Conservation (phyloP, 1,139 yeast genomes). For the Magnusiomyces fungicola region DNA sequence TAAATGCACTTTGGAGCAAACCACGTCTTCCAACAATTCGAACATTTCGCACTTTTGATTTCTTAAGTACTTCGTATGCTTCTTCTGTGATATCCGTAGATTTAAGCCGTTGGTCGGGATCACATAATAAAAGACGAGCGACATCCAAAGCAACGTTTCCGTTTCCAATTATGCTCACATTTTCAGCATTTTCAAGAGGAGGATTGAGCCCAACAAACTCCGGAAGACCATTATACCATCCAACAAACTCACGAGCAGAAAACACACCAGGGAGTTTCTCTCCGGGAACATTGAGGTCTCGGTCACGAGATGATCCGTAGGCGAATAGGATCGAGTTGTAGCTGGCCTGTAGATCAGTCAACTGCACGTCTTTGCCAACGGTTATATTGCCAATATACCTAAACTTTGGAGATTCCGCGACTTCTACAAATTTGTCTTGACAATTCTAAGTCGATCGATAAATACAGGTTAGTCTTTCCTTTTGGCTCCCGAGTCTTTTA, state of each 20-base stretch:
- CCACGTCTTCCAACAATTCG: slow-evolving; percentile 83
- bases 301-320: slow-evolving; percentile 74
- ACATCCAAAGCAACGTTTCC: slow-evolving; percentile 97
- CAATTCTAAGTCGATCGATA: slow-evolving; percentile 36
- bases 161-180: slow-evolving; percentile 83
- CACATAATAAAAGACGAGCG: slow-evolving; percentile 67
- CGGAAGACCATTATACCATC: slow-evolving; percentile 95
- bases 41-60: slow-evolving; percentile 53
- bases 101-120: slow-evolving; percentile 40
- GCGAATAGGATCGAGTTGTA: slow-evolving; percentile 74
- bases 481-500: too few relatives aligned
- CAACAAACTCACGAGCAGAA: slow-evolving; percentile 83
- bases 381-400: slow-evolving; percentile 69
- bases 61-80: slow-evolving; percentile 49
- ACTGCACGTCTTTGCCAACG: slow-evolving; percentile 52
- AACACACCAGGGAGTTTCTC: slow-evolving; percentile 54
- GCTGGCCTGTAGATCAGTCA: slow-evolving; percentile 43
- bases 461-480: too few relatives aligned
- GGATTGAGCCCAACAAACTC: slow-evolving; percentile 43
- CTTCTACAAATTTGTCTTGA: slow-evolving; percentile 60
- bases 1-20: slow-evolving; percentile 64
- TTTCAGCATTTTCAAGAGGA: slow-evolving; percentile 50
- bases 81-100: slow-evolving; percentile 64
- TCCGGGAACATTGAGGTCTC: slow-evolving; percentile 52
- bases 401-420: slow-evolving; percentile 46